Base-by-base conservation (phyloP, 331 rosid species). In the Acacia concinna region DNA sequence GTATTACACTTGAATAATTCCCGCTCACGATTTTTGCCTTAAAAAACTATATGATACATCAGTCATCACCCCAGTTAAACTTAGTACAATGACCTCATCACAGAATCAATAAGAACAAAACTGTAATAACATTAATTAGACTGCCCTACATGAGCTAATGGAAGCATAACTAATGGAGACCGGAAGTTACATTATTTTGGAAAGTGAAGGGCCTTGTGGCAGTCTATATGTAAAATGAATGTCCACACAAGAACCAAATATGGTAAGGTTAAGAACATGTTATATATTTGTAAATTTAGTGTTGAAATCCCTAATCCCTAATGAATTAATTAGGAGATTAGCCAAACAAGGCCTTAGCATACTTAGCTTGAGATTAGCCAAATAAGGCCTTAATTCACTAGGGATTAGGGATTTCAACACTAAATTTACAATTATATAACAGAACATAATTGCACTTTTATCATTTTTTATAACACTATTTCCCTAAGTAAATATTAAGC, bases 91-190 rank as follows among this genome's bases (percentile, higher is more conserved):
- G 65, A 56, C 52, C 31, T 38, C 21, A 41, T 46, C 74, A 80
- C 38, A 51, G 73, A 64, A 73, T 49, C 60, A 80, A 73, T 3
- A 10, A 68, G 60, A 78, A 17, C 65, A 71, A 49, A 79, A 62
- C 43, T 21, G 27, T 9, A 60, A 25, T 9, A 31, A 59, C 30
- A n/a, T 13, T 41, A 6, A 56, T n/a, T 37, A 27, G 11, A 13
- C 52, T 20, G 49, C 82, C 63, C 63, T 21, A 54, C 30, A 0
- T 21, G 63, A 70, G 63, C 49, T 41, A 57, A 64, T 5, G 14
- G 40, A 27, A 35, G 34, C 6, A 47, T 31, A 25, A 23, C n/a
- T 37, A 27, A 25, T 25, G 25, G 56, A 32, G 30, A 27, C 25
- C 46, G 34, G 56, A 43, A 49, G 56, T 31, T 35, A 70, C n/a